Evolutionary conservation across 805 yeast genomes (phyloP), one percentile per base, ranked within the genome.

Genomic region (Pichia manshurica): DNA sequence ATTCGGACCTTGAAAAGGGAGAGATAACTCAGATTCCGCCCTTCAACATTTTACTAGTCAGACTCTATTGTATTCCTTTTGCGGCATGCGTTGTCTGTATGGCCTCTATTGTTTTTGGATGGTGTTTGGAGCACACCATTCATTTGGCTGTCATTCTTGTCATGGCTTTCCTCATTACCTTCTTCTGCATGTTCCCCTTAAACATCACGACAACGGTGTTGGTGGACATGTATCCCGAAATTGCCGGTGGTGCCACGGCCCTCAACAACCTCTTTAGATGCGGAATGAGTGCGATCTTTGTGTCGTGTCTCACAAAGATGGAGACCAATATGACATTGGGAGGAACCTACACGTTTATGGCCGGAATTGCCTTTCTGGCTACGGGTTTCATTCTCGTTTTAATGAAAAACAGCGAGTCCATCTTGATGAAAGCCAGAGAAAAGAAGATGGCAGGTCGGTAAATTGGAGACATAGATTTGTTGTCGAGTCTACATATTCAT

Each of bases 271-370:
- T 88, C 25, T 71, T 80, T 20, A 69, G 96, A 55, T 89, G 96
- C 60, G 68, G 77, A n/a, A 56, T 79, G 42, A 82, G 83, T 28
- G 95, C 95, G 0, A 72, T 78, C 1, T 80, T 84, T 38, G 73
- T 84, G 19, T 93, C 86, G 0, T 81, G 80, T 3, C 68, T 87
- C 19, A 74, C 79, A 19, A 72, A 66, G 42, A 84, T 89, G 91
- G 68, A 72, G 13, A 46, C 48, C 0, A 51, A 67, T 0, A 69
- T 89, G 77, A 78, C 78, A 0, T 64, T 77, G 12, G 96, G 96
- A 1, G 93, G 96, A 16, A 76, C 86, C 1, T 87, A 81, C 57
- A 81, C 95, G 0, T 69, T 88, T n/a, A 64, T 86, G 72, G 81
- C 82, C 2, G 81, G 72, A 0, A 45, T 82, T n/a, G 45, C 53